phyloP scores from a whole-genome alignment of 2,329 filamentous ascomycete species.

The Claviceps paspali region DNA sequence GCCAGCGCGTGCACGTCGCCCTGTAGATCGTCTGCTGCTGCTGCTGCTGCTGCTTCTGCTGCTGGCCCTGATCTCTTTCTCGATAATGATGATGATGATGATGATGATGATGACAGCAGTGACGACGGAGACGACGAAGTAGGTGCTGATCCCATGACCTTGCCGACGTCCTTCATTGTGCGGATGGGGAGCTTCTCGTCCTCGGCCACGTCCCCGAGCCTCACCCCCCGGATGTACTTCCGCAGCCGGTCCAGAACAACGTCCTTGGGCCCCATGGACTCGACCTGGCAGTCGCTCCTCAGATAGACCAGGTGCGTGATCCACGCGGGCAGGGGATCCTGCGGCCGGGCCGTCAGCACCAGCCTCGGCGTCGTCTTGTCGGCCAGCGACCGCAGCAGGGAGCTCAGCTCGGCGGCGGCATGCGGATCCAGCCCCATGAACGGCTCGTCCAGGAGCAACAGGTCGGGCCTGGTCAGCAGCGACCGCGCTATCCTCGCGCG shows the following conservation, averaged over 20 bases:
- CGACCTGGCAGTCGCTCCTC: conserved; percentile 49
- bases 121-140: no score
- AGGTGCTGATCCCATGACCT: conserved; percentile 21
- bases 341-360: conserved; percentile 63
- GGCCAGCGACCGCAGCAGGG: conserved; percentile 54
- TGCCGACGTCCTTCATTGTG: conserved; percentile 34
- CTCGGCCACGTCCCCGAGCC: conserved; percentile 26
- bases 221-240: conserved; percentile 31
- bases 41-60: no score
- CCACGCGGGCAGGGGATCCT: conserved; percentile 81
- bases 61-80: no score
- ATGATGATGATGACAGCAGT: no score
- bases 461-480: conserved; percentile 60
- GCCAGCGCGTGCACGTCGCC: conserved; percentile 9
- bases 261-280: conserved; percentile 48
- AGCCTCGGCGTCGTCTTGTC: conserved; percentile 52
- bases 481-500: conserved; percentile 80
- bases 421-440: conserved; percentile 93
- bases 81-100: no score
- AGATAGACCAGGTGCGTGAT: conserved; percentile 71
- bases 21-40: no score
- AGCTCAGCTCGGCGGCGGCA: conserved; percentile 56
- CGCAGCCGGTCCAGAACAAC: conserved; percentile 41
- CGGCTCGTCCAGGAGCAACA: conserved; percentile 79
- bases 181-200: conserved; percentile 33